Percentiles rank a stretch among this genome's conserved stretches.
These are phyloP conservation scores for Vicia faba DNA, from an alignment of 306 rosid species.

Conservation along the genomic window DNA sequence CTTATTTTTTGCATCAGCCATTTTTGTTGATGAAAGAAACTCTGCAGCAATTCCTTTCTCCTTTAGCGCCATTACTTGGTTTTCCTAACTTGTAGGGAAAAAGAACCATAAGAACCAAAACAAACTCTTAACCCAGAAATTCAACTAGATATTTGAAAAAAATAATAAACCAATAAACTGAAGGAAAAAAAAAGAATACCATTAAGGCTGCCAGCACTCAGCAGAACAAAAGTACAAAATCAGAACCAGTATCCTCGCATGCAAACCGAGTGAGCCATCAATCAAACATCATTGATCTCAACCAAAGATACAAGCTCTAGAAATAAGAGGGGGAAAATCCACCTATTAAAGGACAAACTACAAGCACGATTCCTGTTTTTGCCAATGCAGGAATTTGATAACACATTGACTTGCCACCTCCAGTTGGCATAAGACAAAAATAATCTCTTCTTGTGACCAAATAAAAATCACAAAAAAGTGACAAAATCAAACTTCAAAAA, in stretches of 20 bases:
- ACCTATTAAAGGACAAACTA: too few species aligned
- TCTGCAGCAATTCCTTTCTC: too few species aligned
- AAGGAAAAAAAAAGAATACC: conserved; percentile 62
- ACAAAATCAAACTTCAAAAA: too few species aligned
- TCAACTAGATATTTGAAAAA: conserved; percentile 26
- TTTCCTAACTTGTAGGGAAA: conserved; percentile 61
- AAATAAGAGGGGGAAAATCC: too few species aligned
- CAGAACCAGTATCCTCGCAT: conserved; percentile 46
- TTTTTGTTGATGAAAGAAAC: conserved; percentile 88
- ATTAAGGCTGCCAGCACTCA: conserved; percentile 75
- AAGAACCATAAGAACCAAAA: conserved; percentile 38
- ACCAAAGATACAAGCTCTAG: too few species aligned
- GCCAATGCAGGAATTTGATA: too few species aligned
- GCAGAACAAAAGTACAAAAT: conserved; percentile 42
- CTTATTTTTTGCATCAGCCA: conserved; percentile 59
- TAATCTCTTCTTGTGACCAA: too few species aligned
- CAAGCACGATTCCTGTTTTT: too few species aligned
- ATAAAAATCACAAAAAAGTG: too few species aligned
- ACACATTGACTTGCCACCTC: too few species aligned
- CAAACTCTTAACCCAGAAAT: conserved; percentile 36
- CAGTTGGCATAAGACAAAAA: too few species aligned
- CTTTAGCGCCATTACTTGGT: conserved; percentile 85
- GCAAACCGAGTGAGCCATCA: conserved; percentile 26
- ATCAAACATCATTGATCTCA: too few species aligned
- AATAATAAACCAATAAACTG: conserved; percentile 32